Evolutionary conservation across 352 stramenopile species (phyloP), one percentile per base, ranked within the genome.

Genomic region (Phytophthora niederhauseri): DNA sequence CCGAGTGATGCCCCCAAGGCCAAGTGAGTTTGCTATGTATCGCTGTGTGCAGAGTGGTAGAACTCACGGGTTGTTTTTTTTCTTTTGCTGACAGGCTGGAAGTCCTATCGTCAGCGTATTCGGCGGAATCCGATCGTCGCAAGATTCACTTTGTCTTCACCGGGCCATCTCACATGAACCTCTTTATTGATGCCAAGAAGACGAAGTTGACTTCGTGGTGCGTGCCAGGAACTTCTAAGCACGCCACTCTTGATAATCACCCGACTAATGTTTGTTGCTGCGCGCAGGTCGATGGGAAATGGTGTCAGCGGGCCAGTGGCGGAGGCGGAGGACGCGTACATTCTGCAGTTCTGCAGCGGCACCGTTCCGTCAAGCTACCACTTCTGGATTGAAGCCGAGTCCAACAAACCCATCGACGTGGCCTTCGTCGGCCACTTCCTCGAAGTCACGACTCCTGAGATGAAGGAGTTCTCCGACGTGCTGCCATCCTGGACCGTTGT

Each of bases 121-220:
- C 81, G 19, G 36, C 70, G 9, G 57, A 66, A n/a, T 88, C 73
- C 4, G 65, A 92, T 60, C 79, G 70, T 3, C 86, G 86, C 31
- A 82, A 58, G 52, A 80, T 94, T 19, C 86, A 92, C 58, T 76
- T 94, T 45, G 68, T 81, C 19, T 87, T 94, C 51, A 87, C 76
- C 1, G 86, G 86, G 0, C 84, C 86, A 7, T 85, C 84, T 1
- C 81, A 92, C 51, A 75, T 91, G 57, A 86, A 90, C 58, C 74
- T 94, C 54, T 94, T 89, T 64, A 85, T 94, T 62, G 84, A 94
- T 65, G 86, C 86, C n/a, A 87, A 82, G 45, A 79, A 70, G 55
- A 92, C 81, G 5, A 84, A 63, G 20, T 57, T 94, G 38, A 92
- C 82, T 26, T 90, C 82, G 6, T 94, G 86, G 86, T 92, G 57